A percentile compares a stretch with the other conserved stretches of the same genome.
Evolutionary conservation across 768 basidiomycete species (phyloP).

Genomic region (Leucosporidium creatinivorum): DNA sequence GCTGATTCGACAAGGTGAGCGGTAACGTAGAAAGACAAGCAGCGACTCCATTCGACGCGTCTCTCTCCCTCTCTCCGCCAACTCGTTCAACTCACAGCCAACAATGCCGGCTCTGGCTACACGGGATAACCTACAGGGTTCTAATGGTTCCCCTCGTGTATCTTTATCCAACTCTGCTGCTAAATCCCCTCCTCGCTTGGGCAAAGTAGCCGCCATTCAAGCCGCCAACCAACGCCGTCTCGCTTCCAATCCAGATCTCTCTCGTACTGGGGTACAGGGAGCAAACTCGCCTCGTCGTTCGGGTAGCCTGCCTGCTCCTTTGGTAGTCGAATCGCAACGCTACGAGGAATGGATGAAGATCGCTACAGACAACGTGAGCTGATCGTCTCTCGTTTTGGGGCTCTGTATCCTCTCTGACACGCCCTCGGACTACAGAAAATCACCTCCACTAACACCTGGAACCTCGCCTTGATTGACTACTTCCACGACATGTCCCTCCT

Average conservation of each 20-base stretch:
- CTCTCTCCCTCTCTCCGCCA: too few species aligned
- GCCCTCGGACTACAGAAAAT: conserved; percentile 67
- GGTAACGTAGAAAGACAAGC: neutral
- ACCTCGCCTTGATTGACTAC: conserved; percentile 94
- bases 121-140: too few species aligned
- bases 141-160: too few species aligned
- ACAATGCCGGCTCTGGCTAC: too few species aligned
- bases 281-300: neutral
- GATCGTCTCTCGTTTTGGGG: neutral
- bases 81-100: too few species aligned
- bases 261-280: neutral
- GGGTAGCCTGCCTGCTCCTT: neutral
- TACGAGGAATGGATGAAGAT: conserved; percentile 99
- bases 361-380: conserved; percentile 89
- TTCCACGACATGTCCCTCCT: conserved; percentile 97
- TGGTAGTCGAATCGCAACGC: conserved; percentile 30
- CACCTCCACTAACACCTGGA: conserved; percentile 94
- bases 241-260: neutral
- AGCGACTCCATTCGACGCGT: too few species aligned
- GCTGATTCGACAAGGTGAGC: neutral
- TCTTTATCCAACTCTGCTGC: too few species aligned
- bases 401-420: neutral
- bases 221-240: conserved; percentile 12
- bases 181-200: neutral
- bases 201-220: conserved; percentile 9